Base-by-base conservation (phyloP, 129 eudicot genomes). In the Artemisia tridentata region DNA sequence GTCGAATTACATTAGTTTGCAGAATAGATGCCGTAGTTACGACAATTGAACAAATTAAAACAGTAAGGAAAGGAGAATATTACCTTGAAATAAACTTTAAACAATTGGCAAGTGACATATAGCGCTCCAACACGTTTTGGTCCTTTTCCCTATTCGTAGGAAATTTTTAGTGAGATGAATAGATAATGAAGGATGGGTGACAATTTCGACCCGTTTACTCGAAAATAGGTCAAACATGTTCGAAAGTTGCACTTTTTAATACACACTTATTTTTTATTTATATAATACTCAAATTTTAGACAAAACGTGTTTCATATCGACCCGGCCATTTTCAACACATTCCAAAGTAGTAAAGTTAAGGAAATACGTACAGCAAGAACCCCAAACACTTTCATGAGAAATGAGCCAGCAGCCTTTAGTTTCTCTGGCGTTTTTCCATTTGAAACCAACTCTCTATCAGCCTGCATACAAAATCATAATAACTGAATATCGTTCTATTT, bases 371-470 rank as follows among this genome's bases (percentile, higher is more conserved):
- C 93, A 65, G 99, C 99, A 80, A 95, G 96, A 68, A 90, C 97
- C 48, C 99, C 97, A 81, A 90, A 95, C 38, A 88, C 99, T 84
- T 95, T 95, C 99, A 95, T 95, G 72, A 95, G 99, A 81, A 85
- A 90, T 3, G 99, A 90, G 23, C 99, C 99, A 71, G 97, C 99
- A 38, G 87, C 96, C 88, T 90, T 95, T 83, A 95, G 75, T 74
- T 90, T 95, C 78, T 90, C 99, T 3, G 99, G 97, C 59, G 81
- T 85, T 81, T 95, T 95, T 50, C 96, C 97, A 80, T 51, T 74
- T 45, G 96, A 88, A 63, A 91, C 92, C 86, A 95, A 79, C 80
- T 95, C 96, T 75, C 88, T 77, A 67, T 95, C 99, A 82, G 97
- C 99, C 99, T 95, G 68, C 73, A 85, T 59, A 62, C 38, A 65